Evolutionary conservation across 305 asterid genomes (phyloP).

Genomic region (Solanum hybrid): DNA sequence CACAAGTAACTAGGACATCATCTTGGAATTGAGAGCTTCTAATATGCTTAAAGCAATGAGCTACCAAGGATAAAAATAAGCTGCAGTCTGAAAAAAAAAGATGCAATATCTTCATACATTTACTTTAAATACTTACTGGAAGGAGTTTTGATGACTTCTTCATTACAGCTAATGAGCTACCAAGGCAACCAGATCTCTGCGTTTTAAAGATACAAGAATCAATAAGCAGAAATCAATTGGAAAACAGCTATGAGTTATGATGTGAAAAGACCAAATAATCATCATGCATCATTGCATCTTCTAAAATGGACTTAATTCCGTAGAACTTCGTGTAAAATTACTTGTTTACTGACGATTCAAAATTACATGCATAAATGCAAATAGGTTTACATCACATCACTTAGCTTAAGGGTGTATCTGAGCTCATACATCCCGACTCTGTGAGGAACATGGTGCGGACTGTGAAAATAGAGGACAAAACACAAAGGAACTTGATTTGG

Average conservation of each 20-base stretch:
- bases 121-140: constrained; percentile 52
- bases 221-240: background rate
- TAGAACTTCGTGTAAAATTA: background rate
- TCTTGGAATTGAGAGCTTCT: constrained; percentile 1
- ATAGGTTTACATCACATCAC: background rate
- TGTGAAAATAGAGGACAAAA: background rate
- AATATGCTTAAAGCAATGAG: background rate
- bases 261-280: background rate
- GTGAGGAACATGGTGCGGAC: background rate
- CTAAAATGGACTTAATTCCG: background rate
- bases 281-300: background rate
- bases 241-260: background rate
- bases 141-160: constrained; percentile 87
- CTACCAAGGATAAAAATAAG: background rate
- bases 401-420: background rate
- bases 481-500: background rate
- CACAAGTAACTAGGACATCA: background rate
- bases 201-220: constrained; percentile 14
- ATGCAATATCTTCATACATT: background rate
- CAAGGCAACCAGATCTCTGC: constrained; percentile 97
- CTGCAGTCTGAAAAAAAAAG: background rate
- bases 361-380: background rate
- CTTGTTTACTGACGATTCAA: background rate
- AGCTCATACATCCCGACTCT: background rate
- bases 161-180: constrained; percentile 92